phyloP scores from a whole-genome alignment of 257 asterid species.

The Penstemon eatonii region DNA sequence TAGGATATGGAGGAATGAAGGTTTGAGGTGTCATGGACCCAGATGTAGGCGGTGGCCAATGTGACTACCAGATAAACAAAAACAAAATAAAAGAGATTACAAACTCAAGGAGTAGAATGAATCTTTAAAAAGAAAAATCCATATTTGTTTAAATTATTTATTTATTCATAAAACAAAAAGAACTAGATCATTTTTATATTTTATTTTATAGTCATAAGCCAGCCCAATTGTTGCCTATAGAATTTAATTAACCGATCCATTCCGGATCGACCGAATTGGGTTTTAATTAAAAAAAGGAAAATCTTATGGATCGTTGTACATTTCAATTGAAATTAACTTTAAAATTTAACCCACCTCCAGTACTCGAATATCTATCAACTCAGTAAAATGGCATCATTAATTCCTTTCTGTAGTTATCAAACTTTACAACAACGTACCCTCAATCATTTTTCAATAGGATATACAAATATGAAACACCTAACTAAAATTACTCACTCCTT shows the following conservation, averaged over 20 bases:
- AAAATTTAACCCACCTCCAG: neutral
- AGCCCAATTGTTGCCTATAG: neutral
- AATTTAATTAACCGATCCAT: neutral
- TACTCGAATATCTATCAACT: slow-evolving; percentile 1
- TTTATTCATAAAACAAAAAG: neutral
- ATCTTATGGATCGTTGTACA: too few relatives aligned
- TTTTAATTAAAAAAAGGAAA: too few relatives aligned
- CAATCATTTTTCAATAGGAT: neutral
- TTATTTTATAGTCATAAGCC: neutral
- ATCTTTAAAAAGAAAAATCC: slow-evolving; percentile 3
- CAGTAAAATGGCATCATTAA: neutral
- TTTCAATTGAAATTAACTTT: neutral
- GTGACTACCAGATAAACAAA: slow-evolving; percentile 44
- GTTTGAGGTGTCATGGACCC: slow-evolving; percentile 69
- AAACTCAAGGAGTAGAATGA: neutral
- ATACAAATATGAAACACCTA: neutral
- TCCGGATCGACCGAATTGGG: too few relatives aligned
- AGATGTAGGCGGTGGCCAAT: slow-evolving; percentile 66
- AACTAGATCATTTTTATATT: neutral
- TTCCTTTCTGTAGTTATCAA: neutral
- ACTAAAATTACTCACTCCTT: slow-evolving; percentile 1
- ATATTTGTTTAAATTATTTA: neutral
- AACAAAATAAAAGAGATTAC: slow-evolving; percentile 11
- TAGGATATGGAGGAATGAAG: slow-evolving; percentile 60
- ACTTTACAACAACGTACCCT: slow-evolving; percentile 6